Evolutionary conservation across 331 rosid species (phyloP).

Genomic region (Saraca asoca): DNA sequence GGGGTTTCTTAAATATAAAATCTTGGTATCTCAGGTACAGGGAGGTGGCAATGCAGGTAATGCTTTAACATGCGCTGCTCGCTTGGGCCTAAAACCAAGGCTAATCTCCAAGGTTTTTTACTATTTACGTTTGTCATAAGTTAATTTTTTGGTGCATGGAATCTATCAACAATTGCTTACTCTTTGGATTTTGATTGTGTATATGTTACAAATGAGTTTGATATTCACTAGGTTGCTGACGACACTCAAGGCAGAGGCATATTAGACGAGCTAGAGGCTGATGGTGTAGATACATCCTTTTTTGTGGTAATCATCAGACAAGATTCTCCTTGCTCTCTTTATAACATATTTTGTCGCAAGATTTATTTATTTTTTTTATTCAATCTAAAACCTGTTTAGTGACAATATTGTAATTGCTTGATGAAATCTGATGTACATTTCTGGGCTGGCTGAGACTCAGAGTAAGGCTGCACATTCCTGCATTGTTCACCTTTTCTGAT

Average conservation of each 20-base stretch:
- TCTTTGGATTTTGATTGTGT: no score
- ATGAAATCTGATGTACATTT: neutral
- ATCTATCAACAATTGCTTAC: no score
- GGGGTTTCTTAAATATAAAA: slow-evolving; percentile 36
- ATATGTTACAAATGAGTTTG: neutral
- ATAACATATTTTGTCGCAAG: no score
- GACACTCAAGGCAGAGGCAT: slow-evolving; percentile 70
- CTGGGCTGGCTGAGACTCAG: neutral
- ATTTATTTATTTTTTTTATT: no score
- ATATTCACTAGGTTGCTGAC: slow-evolving; percentile 66
- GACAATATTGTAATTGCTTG: no score
- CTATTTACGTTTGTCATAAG: neutral
- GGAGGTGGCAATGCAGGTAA: slow-evolving; percentile 91
- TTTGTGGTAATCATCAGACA: slow-evolving; percentile 46
- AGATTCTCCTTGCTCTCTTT: no score
- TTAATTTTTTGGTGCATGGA: neutral
- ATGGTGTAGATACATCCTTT: slow-evolving; percentile 78
- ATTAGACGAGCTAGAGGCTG: slow-evolving; percentile 70
- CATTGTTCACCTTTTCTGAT: slow-evolving; percentile 8
- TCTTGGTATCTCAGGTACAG: slow-evolving; percentile 59
- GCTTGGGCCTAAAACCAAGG: slow-evolving; percentile 77
- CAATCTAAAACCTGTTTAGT: no score
- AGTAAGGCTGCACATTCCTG: neutral
- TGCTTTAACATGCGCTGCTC: slow-evolving; percentile 79
- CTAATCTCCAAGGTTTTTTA: slow-evolving; percentile 70